Evolutionary conservation across 495 filamentous ascomycete genomes (phyloP).

Genomic region (Xylaria nigripes): DNA sequence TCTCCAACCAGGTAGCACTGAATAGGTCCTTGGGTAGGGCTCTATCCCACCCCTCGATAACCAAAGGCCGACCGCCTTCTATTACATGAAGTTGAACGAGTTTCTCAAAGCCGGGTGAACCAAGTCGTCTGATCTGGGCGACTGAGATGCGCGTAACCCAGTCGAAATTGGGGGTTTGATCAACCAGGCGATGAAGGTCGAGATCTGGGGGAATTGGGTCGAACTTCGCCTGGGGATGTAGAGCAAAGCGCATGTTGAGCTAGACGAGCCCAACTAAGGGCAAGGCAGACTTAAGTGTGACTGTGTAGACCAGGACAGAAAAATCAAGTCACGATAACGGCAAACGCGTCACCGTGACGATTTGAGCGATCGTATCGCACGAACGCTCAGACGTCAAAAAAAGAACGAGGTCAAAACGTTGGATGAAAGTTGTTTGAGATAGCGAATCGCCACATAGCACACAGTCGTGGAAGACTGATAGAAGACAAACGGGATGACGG

Average conservation of each 20-base stretch:
- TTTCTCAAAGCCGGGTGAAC: slow-evolving; percentile 68
- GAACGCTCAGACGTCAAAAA: not conserved
- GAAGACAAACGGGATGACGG: not conserved
- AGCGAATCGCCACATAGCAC: not conserved
- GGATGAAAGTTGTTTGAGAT: not conserved
- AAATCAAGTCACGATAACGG: not conserved
- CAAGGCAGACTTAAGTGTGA: not conserved
- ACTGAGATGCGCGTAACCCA: slow-evolving; percentile 68
- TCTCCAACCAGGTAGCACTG: slow-evolving; percentile 66
- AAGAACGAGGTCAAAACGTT: not conserved
- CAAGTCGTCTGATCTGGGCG: slow-evolving; percentile 62
- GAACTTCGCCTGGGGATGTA: slow-evolving; percentile 64
- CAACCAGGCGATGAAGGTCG: slow-evolving; percentile 63
- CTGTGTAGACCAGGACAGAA: not conserved
- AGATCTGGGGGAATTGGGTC: slow-evolving; percentile 79
- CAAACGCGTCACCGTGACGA: not conserved
- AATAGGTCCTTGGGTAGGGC: slow-evolving; percentile 64
- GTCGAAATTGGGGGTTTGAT: slow-evolving; percentile 72
- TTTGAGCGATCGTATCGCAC: not conserved
- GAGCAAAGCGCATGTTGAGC: slow-evolving; percentile 55
- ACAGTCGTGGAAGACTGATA: not conserved
- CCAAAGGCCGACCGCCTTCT: slow-evolving; percentile 72
- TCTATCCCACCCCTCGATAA: slow-evolving; percentile 76
- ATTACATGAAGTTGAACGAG: slow-evolving; percentile 73
- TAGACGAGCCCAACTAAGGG: not conserved